These are phyloP conservation scores for Chalaropsis ovoidea DNA, from an alignment of 2,329 filamentous ascomycete species.

Conservation along the genomic window DNA sequence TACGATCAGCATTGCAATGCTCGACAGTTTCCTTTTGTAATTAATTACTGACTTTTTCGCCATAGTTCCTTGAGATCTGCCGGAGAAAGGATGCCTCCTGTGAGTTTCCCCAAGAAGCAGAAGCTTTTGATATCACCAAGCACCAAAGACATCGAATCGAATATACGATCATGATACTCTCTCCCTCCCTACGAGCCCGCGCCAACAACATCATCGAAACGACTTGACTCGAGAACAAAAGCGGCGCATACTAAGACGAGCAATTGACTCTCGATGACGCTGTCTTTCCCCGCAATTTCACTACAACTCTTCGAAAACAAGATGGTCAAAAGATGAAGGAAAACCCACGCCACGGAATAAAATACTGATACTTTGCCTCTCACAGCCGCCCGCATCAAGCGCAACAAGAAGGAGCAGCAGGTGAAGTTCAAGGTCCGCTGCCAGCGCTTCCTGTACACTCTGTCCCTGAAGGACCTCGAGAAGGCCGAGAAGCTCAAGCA, in stretches of 20 bases:
- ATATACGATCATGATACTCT: no score
- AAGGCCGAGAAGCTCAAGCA: constrained; percentile 99
- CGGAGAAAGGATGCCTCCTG: constrained; percentile 98
- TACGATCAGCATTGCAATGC: not conserved
- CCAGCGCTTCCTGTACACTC: constrained; percentile 90
- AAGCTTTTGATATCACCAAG: not conserved
- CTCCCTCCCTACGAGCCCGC: no score
- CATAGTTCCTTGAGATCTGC: constrained; percentile 98
- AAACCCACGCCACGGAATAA: not conserved
- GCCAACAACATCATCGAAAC: not conserved
- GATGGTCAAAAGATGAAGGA: not conserved
- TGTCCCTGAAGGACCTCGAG: constrained; percentile 95
- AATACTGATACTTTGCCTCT: constrained; percentile 15
- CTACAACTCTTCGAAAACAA: not conserved
- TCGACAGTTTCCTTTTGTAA: not conserved
- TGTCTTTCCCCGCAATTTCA: not conserved
- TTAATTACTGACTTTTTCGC: constrained; percentile 21
- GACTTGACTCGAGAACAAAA: not conserved
- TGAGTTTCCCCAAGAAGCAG: constrained; percentile 43
- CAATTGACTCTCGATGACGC: not conserved
- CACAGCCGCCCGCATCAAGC: constrained; percentile 84
- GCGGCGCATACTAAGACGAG: not conserved
- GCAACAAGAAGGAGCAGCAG: constrained; percentile 79
- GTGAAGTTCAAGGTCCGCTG: constrained; percentile 99
- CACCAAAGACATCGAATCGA: not conserved